Base-by-base conservation (phyloP, 352 stramenopile species). In the Globisporangium abappressorium region DNA sequence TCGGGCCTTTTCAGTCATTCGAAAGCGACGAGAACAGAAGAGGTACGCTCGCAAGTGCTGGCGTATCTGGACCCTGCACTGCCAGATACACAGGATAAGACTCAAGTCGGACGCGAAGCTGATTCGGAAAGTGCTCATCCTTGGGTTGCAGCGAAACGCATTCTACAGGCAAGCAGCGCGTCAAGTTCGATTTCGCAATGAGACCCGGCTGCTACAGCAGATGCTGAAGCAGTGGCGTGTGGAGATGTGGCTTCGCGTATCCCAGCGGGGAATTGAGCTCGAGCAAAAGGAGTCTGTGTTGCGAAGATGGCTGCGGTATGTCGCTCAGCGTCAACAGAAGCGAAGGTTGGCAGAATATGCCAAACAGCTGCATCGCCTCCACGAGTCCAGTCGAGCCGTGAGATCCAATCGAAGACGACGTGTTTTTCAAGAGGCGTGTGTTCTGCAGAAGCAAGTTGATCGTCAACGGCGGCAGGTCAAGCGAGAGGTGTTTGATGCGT, bases 211-310 rank as follows among this genome's bases (percentile, higher is more conserved):
- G 15, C n/a, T 49, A 7, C 43, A 41, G 5, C 57, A 34, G 0
- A 7, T 22, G 12, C 5, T 65, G 22, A 61, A 36, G 46, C 56
- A 53, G n/a, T 70, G 57, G 65, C 65, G 57, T 4, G 22, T 70
- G 4, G 65, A 70, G 49, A 43, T 53, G 30, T 70, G 56, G 65
- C 58, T 70, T 34, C 46, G 57, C 8, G 14, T 43, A 0, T 65
- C 57, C 11, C 56, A 64, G 43, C 43, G 33, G 11, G 22, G 56
- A 46, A 33, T 61, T 36, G 41, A 53, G 4, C 24, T 22, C 6
- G 9, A 38, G 22, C 28, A 26, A 11, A 54, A 53, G 33, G 22
- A 53, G n/a, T n/a, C 5, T 36, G 33, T 43, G 43, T 12, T 70
- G 46, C 18, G n/a, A 15, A 47, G 34, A 30, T 70, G 65, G 65